A percentile compares a stretch with the other conserved stretches of the same genome.
Conservation (phyloP, 441 rosid species). For the Erodium chrysanthum region DNA sequence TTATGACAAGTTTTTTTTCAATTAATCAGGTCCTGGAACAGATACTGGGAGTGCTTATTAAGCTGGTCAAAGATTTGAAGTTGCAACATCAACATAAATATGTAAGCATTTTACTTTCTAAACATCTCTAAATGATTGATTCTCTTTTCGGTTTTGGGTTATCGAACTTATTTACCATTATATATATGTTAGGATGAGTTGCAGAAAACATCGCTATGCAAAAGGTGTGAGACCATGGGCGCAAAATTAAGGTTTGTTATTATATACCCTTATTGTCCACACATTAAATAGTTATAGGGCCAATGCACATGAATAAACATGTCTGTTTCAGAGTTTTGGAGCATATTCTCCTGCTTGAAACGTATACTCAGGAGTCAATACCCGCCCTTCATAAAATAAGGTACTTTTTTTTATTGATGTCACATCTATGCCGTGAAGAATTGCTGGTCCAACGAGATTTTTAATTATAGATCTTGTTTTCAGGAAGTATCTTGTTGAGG, state of each 20-base stretch:
- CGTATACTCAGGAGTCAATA: constrained; percentile 79
- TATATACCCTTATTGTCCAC: not conserved
- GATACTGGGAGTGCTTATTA: constrained; percentile 85
- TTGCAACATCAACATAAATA: constrained; percentile 86
- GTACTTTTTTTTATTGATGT: constrained; percentile 24
- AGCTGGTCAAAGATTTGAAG: constrained; percentile 91
- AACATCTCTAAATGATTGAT: not conserved
- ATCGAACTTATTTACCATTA: constrained; percentile 9
- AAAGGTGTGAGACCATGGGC: constrained; percentile 90
- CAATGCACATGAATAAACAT: not conserved
- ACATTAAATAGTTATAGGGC: not conserved
- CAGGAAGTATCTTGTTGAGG: constrained; percentile 85
- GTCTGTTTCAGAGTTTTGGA: constrained; percentile 54
- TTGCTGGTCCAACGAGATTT: not conserved
- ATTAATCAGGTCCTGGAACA: constrained; percentile 70
- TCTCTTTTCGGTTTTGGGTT: constrained; percentile 1
- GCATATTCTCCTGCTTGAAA: constrained; percentile 69
- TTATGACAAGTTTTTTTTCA: constrained; percentile 10
- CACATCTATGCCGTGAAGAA: not conserved
- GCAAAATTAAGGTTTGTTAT: constrained; percentile 74
- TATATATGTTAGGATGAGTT: constrained; percentile 53
- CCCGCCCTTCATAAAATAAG: constrained; percentile 87
- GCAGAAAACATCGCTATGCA: constrained; percentile 84
- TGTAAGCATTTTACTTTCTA: constrained; percentile 32
- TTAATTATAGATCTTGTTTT: constrained; percentile 8